phyloP scores from a whole-genome alignment of 108 stramenopile genomes.

The Licmophora abbreviata region DNA sequence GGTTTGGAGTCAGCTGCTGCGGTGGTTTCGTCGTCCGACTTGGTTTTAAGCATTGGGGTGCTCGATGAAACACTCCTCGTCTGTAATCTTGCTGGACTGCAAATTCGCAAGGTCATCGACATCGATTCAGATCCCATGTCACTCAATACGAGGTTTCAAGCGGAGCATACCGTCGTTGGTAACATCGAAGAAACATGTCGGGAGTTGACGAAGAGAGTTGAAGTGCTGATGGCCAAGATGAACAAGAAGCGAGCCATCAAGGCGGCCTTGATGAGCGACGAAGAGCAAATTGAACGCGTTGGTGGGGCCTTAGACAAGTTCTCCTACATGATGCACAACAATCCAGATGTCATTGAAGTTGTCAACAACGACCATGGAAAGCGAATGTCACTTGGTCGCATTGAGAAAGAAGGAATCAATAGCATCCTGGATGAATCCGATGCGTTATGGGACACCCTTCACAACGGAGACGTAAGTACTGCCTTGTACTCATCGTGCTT shows the following conservation, averaged over 20 bases:
- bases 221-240: background rate
- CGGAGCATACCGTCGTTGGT: constrained; percentile 14
- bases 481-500: no score
- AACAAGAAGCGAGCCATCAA: background rate
- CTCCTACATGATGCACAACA: no score
- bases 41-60: constrained; percentile 26
- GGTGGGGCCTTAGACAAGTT: no score
- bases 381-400: no score
- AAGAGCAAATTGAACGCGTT: no score
- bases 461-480: no score
- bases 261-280: no score
- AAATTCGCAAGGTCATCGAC: constrained; percentile 12
- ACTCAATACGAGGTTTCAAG: background rate
- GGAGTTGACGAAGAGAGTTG: background rate
- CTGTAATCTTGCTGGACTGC: constrained; percentile 27
- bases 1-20: constrained; percentile 16
- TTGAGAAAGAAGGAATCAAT: no score
- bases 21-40: constrained; percentile 21
- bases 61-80: constrained; percentile 27
- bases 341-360: no score
- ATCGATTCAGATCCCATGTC: constrained; percentile 14
- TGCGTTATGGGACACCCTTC: no score
- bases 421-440: no score
- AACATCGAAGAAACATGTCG: background rate
- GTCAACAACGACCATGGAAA: no score